A percentile compares a stretch with the other conserved stretches of the same genome.
phyloP scores from a whole-genome alignment of 179 eudicot genomes.

The Beta macrorhiza region DNA sequence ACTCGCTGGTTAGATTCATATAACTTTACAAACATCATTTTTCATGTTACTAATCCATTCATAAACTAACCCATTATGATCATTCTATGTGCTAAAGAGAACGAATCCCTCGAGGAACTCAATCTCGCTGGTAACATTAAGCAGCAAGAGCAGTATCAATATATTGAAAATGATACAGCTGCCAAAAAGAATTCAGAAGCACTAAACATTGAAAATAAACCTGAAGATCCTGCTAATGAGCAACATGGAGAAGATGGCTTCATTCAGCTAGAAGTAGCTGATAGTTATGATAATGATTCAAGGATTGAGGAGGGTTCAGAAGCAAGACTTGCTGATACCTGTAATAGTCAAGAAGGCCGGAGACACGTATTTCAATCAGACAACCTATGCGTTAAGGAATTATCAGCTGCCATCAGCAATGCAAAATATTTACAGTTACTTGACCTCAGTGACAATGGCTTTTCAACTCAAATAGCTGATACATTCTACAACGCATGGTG shows the following conservation, averaged over 20 bases:
- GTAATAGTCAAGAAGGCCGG: conserved; percentile 33
- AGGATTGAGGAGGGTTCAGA: conserved; percentile 22
- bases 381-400: conserved; percentile 36
- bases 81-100: conserved; percentile 31
- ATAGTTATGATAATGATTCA: conserved; percentile 53
- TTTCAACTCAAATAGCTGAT: conserved; percentile 46
- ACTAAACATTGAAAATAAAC: conserved; percentile 11
- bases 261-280: conserved; percentile 62
- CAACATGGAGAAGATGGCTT: conserved; percentile 23
- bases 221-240: conserved; percentile 26
- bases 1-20: conserved; percentile 39
- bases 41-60: neutral
- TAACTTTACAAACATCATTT: neutral
- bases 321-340: conserved; percentile 34
- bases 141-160: conserved; percentile 31
- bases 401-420: conserved; percentile 48
- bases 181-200: conserved; percentile 18
- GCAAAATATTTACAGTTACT: conserved; percentile 58
- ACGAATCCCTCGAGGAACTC: conserved; percentile 71
- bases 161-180: conserved; percentile 17
- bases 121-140: conserved; percentile 59
- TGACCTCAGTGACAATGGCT: conserved; percentile 77
- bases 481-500: conserved; percentile 66
- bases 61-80: neutral
- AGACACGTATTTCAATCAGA: conserved; percentile 24